phyloP scores from a whole-genome alignment of 1,284 basidiomycete species.

The Austroboletus niveus region DNA sequence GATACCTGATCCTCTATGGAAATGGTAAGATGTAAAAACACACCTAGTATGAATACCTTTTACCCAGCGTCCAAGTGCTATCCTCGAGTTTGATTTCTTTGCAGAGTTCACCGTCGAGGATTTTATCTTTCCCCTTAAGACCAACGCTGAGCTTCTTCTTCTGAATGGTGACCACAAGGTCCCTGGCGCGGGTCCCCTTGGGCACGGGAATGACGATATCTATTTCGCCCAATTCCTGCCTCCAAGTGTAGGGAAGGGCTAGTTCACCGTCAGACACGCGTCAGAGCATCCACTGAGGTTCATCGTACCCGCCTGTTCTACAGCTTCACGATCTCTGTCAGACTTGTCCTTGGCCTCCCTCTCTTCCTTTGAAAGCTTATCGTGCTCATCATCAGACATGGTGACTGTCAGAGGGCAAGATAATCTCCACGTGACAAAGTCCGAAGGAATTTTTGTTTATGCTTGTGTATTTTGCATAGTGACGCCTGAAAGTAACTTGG shows the following conservation, averaged over 20 bases:
- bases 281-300: slow-evolving; percentile 18
- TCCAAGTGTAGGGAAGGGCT: slow-evolving; percentile 94
- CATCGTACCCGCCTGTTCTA: slow-evolving; percentile 81
- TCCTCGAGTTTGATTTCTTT: slow-evolving; percentile 95
- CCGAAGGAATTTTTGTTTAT: slow-evolving; percentile 20
- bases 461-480: slow-evolving; percentile 26
- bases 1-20: slow-evolving; percentile 73
- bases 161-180: slow-evolving; percentile 75
- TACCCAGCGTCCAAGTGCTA: slow-evolving; percentile 95
- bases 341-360: slow-evolving; percentile 69
- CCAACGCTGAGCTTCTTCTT: slow-evolving; percentile 84
- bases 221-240: slow-evolving; percentile 85
- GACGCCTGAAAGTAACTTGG: slow-evolving; percentile 17
- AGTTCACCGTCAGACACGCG: slow-evolving; percentile 10
- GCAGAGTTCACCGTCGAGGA: slow-evolving; percentile 89
- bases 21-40: slow-evolving; percentile 7
- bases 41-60: slow-evolving; percentile 2
- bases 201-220: slow-evolving; percentile 85
- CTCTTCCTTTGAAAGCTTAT: slow-evolving; percentile 78
- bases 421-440: slow-evolving; percentile 29
- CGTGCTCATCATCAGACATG: slow-evolving; percentile 64
- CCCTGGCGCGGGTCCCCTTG: slow-evolving; percentile 78
- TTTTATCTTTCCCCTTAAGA: slow-evolving; percentile 82
- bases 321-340: slow-evolving; percentile 66
- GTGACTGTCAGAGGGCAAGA: slow-evolving; percentile 20